These are phyloP conservation scores for Talaromyces islandicus DNA, from an alignment of 2,329 filamentous ascomycete species.

Conservation along the genomic window DNA sequence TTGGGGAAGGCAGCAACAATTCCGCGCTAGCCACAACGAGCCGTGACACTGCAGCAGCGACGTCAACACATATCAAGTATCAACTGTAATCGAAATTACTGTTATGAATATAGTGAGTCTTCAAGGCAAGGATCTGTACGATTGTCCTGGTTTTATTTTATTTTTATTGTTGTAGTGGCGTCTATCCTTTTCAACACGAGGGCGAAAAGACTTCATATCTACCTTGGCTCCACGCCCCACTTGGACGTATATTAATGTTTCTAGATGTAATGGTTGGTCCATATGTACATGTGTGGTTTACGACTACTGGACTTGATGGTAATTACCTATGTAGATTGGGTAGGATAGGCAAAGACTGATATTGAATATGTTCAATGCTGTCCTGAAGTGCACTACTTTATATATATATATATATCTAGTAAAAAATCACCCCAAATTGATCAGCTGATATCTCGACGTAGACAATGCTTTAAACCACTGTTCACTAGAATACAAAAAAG, in stretches of 20 bases:
- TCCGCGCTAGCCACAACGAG: slow-evolving; percentile 1
- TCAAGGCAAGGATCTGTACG: not conserved
- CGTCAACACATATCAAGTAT: not conserved
- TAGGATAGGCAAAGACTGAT: not conserved
- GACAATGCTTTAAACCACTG: not conserved
- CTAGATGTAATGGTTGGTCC: too few relatives aligned
- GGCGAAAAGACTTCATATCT: not conserved
- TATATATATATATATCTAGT: not conserved
- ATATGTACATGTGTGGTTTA: too few relatives aligned
- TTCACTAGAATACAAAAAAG: not conserved
- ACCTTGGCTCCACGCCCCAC: not conserved
- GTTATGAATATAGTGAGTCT: too few relatives aligned
- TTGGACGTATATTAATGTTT: not conserved
- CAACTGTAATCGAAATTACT: too few relatives aligned
- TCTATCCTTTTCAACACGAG: not conserved
- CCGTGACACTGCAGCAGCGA: not conserved
- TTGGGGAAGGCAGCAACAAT: not conserved
- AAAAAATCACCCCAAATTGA: too few relatives aligned
- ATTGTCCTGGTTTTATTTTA: not conserved
- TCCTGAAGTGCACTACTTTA: not conserved
- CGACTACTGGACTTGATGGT: not conserved
- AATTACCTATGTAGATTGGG: too few relatives aligned
- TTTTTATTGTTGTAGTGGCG: not conserved
- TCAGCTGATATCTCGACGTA: too few relatives aligned
- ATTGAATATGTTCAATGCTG: not conserved